phyloP scores from a whole-genome alignment of 345 rosid species.

The Euclidium syriacum region DNA sequence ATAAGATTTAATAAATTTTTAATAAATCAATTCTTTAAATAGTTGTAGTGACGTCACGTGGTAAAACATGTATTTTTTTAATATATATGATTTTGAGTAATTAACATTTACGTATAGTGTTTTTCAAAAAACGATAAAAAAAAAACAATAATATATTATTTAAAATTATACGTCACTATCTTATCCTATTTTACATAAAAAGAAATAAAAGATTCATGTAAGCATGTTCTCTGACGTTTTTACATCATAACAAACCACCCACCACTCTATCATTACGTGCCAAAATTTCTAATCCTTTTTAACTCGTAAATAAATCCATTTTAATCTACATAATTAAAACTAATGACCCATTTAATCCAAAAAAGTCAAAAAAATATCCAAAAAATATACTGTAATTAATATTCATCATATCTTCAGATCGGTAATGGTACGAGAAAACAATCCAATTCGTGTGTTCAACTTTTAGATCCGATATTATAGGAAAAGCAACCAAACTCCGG shows the following conservation, averaged over 20 bases:
- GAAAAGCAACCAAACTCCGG: slow-evolving; percentile 15
- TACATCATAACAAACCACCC: not conserved
- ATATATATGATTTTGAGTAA: too few relatives aligned
- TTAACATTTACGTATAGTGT: too few relatives aligned
- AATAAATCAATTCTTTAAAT: too few relatives aligned
- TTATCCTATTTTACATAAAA: slow-evolving; percentile 2
- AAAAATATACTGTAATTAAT: not conserved
- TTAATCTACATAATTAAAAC: not conserved
- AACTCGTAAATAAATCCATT: too few relatives aligned
- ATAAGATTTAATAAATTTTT: too few relatives aligned
- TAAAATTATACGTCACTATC: not conserved
- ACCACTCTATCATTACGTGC: not conserved
- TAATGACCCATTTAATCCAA: not conserved
- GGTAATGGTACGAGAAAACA: slow-evolving; percentile 7
- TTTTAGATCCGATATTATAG: slow-evolving; percentile 37
- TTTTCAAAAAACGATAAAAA: too few relatives aligned
- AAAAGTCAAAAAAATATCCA: not conserved
- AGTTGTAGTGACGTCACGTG: too few relatives aligned
- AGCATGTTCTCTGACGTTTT: slow-evolving; percentile 9
- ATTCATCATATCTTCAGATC: not conserved
- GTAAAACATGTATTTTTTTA: too few relatives aligned
- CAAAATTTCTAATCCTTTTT: too few relatives aligned
- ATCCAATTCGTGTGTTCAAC: not conserved
- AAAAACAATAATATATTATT: too few relatives aligned
- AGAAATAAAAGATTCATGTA: not conserved